Percentiles rank a stretch among this genome's conserved stretches.
These are phyloP conservation scores for Knoxdaviesia proteae DNA, from an alignment of 2,329 filamentous ascomycete genomes.

Conservation along the genomic window DNA sequence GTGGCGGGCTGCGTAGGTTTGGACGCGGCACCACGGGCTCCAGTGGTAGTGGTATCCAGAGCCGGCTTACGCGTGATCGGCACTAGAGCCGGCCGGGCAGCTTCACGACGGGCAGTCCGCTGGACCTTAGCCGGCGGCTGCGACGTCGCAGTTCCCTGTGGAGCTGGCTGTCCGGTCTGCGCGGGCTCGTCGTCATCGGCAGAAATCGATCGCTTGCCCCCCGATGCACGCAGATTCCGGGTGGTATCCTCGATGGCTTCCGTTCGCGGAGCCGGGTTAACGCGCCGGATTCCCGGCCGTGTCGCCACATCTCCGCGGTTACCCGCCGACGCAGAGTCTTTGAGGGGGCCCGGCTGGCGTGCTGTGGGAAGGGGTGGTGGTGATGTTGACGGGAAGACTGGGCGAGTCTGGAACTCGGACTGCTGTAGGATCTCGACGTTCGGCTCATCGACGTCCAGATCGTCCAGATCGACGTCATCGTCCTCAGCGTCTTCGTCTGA, in stretches of 20 bases:
- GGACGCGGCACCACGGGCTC: no score
- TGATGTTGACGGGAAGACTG: no score
- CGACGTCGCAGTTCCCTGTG: neutral
- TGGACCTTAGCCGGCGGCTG: no score
- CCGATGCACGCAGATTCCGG: conserved; percentile 4
- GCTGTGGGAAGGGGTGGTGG: conserved; percentile 25
- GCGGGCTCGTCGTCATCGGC: neutral
- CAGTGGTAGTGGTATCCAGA: no score
- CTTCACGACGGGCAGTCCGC: no score
- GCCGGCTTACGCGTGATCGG: no score
- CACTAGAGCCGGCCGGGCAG: no score
- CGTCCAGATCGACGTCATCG: conserved; percentile 18
- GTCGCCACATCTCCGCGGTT: conserved; percentile 16
- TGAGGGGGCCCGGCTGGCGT: conserved; percentile 28
- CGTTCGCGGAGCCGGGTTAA: no score
- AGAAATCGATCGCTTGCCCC: neutral
- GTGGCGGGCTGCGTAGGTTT: no score
- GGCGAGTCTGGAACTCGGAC: conserved; percentile 13
- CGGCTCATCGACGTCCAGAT: conserved; percentile 19
- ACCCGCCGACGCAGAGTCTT: conserved; percentile 27
- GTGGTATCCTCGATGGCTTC: conserved; percentile 21
- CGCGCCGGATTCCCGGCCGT: conserved; percentile 6
- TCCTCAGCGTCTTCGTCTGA: conserved; percentile 21
- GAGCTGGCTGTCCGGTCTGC: neutral
- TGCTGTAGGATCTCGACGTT: conserved; percentile 24